Evolutionary conservation across 176 grass and related monocot genomes (phyloP).

Genomic region (Juncus effusus): DNA sequence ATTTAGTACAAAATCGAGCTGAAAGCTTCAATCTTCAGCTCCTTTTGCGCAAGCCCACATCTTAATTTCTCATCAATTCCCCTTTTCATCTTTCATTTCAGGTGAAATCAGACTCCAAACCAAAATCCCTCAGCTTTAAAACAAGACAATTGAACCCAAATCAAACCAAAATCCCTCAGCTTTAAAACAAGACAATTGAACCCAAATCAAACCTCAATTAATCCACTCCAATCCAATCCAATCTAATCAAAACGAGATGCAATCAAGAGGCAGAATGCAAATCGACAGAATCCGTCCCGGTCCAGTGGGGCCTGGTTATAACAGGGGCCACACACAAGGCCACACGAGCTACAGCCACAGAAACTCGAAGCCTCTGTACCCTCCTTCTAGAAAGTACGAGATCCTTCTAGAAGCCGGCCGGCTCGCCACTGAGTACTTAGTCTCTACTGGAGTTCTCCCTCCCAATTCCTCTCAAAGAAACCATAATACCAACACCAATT

Average conservation of each 20-base stretch:
- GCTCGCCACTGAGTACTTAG: conserved; percentile 86
- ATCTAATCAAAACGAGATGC: conserved; percentile 10
- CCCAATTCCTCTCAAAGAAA: conserved; percentile 42
- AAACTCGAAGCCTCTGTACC: conserved; percentile 22
- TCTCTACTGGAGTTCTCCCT: conserved; percentile 69
- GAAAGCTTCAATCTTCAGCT: conserved; percentile 1
- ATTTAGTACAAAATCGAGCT: too few species aligned
- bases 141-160: not conserved
- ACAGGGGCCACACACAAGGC: conserved; percentile 26
- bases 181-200: conserved; percentile 3
- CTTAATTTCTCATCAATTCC: not conserved
- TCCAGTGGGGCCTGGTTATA: conserved; percentile 13
- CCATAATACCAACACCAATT: too few species aligned
- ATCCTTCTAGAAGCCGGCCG: conserved; percentile 87
- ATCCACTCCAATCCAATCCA: not conserved
- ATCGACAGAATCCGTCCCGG: conserved; percentile 21
- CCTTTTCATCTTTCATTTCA: not conserved
- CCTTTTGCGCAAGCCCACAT: not conserved
- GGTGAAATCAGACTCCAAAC: conserved; percentile 10
- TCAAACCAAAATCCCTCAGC: conserved; percentile 16
- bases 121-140: conserved; percentile 16
- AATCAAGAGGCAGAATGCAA: conserved; percentile 27
- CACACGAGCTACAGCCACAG: conserved; percentile 26
- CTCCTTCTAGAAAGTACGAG: conserved; percentile 52
- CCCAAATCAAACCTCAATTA: not conserved